Evolutionary conservation across 2,329 filamentous ascomycete genomes (phyloP), one percentile per base, ranked within the genome.

Genomic region (Colletotrichum viniferum): DNA sequence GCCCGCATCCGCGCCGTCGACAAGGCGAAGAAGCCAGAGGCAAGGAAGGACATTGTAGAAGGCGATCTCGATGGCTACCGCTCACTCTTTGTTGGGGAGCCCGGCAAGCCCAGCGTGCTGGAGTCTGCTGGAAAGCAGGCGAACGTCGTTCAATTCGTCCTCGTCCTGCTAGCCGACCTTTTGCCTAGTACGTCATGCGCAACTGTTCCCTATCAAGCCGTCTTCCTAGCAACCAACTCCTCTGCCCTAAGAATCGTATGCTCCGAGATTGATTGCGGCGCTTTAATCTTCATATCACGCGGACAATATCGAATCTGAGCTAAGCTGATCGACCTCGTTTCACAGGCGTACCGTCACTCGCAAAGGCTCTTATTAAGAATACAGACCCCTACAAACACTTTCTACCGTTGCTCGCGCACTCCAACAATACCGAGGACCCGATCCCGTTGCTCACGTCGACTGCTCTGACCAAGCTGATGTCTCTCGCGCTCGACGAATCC

Each of bases 1-100:
- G 95, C 94, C 88, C 96, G 96, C 90, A 98, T 99, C 87, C 96
- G 96, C 85, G 95, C 96, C 77, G 95, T 98, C 80, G 97, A 98
- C 85, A 98, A 98, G 87, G 95, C 97, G 79, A 94, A 96, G 85
- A 97, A 95, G 85, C 80, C 83, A 48, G 97, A 98, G 79, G 94
- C 96, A 86, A 92, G 96, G 82, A 94, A 93, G 83, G 92, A 96
- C 82, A 94, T 93, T 21, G 93, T 98, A 77, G 94, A 98, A 84
- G 87, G 86, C 71, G 95, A 98, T 85, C 86, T 96, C 28, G 90
- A 93, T 80, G 95, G 93, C 78, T 99, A 98, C 86, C 91, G 93
- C 75, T 87, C 90, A 78, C 88, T 99, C 78, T 93, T 99, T 79
- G 90, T 97, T 30, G 96, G 97, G 74, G 91, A 90, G 76, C 89